Conservation (phyloP, 108 stramenopile species). For the Discostella pseudostelligera region DNA sequence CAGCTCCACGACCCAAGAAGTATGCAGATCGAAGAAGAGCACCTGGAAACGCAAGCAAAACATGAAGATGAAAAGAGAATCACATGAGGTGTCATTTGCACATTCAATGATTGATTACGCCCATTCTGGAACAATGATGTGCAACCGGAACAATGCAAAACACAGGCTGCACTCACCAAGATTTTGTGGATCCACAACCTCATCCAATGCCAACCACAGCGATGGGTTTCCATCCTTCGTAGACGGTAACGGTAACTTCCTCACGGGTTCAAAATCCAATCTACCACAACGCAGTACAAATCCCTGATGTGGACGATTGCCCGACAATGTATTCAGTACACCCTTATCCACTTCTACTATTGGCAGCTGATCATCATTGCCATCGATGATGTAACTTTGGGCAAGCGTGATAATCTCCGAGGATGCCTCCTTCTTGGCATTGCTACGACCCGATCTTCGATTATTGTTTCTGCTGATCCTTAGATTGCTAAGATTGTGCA, state of each 20-base stretch:
- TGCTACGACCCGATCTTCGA: constrained; percentile 12
- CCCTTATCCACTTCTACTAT: constrained; percentile 82
- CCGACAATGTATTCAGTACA: constrained; percentile 77
- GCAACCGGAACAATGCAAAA: background rate
- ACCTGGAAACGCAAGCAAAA: background rate
- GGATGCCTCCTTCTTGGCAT: constrained; percentile 53
- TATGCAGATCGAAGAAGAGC: constrained; percentile 77
- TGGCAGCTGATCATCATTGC: too few species aligned
- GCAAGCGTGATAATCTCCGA: constrained; percentile 61
- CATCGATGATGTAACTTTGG: constrained; percentile 36
- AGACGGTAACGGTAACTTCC: constrained; percentile 45
- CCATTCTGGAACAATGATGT: too few species aligned
- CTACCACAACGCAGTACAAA: constrained; percentile 77
- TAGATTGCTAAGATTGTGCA: background rate
- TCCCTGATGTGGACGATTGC: constrained; percentile 92
- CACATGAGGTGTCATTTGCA: background rate
- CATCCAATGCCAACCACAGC: constrained; percentile 88
- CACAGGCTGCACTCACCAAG: constrained; percentile 43
- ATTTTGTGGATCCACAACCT: constrained; percentile 93
- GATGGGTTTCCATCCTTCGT: constrained; percentile 24
- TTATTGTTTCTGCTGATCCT: background rate
- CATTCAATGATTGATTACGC: background rate
- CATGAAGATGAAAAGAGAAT: background rate
- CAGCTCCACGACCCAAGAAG: constrained; percentile 70
- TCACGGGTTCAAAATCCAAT: constrained; percentile 62